Percentiles rank a stretch among this genome's conserved stretches.
phyloP scores from a whole-genome alignment of 2,329 filamentous ascomycete genomes.

The Fusarium xyrophilum region DNA sequence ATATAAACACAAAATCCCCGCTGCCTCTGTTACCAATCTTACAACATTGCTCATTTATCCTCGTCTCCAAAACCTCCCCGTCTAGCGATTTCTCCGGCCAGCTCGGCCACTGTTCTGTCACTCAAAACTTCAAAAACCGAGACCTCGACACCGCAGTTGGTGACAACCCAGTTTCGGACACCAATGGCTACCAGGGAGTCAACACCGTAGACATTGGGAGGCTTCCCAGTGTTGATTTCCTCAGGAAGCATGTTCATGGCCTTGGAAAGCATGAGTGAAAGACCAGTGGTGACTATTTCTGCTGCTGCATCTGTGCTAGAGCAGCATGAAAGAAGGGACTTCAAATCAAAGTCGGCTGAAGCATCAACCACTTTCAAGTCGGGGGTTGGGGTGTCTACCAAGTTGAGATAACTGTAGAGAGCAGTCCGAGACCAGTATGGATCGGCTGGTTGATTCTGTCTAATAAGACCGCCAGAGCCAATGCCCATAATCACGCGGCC shows the following conservation, averaged over 20 bases:
- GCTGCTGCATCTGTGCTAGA: constrained; percentile 41
- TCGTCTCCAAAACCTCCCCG: constrained; percentile 42
- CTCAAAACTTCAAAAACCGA: constrained; percentile 58
- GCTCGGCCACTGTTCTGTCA: constrained; percentile 50
- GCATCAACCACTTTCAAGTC: constrained; percentile 35
- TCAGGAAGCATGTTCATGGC: constrained; percentile 54
- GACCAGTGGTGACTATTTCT: constrained; percentile 47
- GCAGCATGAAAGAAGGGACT: constrained; percentile 45
- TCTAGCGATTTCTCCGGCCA: constrained; percentile 48
- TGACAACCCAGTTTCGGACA: constrained; percentile 58
- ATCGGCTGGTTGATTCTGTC: constrained; percentile 59
- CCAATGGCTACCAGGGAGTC: constrained; percentile 62
- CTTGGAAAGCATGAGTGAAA: constrained; percentile 52
- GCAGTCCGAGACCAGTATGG: constrained; percentile 62
- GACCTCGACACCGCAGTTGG: constrained; percentile 53
- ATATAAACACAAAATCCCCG: not conserved
- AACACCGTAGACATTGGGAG: constrained; percentile 57
- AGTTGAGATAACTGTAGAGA: constrained; percentile 56
- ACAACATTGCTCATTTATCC: not conserved
- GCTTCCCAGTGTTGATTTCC: constrained; percentile 52
- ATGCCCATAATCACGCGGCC: constrained; percentile 60
- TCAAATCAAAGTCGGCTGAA: constrained; percentile 40
- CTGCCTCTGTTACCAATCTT: not conserved
- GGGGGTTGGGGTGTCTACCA: constrained; percentile 53
- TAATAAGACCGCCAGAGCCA: constrained; percentile 61